Percentiles rank a stretch among this genome's conserved stretches.
These are phyloP conservation scores for Apiotrichum sp. DNA, from an alignment of 1,284 basidiomycete genomes.

Conservation along the genomic window DNA sequence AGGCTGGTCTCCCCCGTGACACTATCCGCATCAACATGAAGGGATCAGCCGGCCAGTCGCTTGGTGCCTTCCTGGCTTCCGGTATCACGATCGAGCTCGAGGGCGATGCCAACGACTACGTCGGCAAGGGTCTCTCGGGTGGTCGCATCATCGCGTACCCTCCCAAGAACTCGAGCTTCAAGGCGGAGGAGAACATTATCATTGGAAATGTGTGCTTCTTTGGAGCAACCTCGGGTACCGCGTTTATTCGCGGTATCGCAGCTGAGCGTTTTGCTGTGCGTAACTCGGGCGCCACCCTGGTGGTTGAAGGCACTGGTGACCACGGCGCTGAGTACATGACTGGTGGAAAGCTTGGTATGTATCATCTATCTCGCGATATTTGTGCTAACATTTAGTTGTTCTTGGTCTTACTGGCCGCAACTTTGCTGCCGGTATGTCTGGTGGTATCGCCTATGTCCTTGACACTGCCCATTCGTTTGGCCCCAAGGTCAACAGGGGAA, in stretches of 20 bases:
- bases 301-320: conserved; percentile 86
- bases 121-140: conserved; percentile 90
- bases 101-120: conserved; percentile 93
- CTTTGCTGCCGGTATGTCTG: conserved; percentile 96
- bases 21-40: conserved; percentile 91
- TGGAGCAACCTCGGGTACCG: conserved; percentile 91
- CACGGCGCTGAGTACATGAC: conserved; percentile 80
- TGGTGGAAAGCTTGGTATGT: conserved; percentile 68
- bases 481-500: conserved; percentile 87
- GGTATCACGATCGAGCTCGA: conserved; percentile 94
- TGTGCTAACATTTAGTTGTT: conserved; percentile 50
- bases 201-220: conserved; percentile 93
- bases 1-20: conserved; percentile 83
- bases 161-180: conserved; percentile 81
- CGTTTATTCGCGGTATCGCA: conserved; percentile 86
- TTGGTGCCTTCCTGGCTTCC: conserved; percentile 93
- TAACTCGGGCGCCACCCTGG: conserved; percentile 87
- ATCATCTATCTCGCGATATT: too few relatives aligned
- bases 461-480: conserved; percentile 87
- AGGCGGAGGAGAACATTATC: conserved; percentile 95
- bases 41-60: conserved; percentile 89
- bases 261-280: conserved; percentile 92
- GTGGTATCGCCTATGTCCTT: conserved; percentile 92
- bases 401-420: conserved; percentile 87
- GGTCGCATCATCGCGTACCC: conserved; percentile 90